These are phyloP conservation scores for Penicillium sp. DNA, from an alignment of 2,329 filamentous ascomycete genomes.

Conservation along the genomic window DNA sequence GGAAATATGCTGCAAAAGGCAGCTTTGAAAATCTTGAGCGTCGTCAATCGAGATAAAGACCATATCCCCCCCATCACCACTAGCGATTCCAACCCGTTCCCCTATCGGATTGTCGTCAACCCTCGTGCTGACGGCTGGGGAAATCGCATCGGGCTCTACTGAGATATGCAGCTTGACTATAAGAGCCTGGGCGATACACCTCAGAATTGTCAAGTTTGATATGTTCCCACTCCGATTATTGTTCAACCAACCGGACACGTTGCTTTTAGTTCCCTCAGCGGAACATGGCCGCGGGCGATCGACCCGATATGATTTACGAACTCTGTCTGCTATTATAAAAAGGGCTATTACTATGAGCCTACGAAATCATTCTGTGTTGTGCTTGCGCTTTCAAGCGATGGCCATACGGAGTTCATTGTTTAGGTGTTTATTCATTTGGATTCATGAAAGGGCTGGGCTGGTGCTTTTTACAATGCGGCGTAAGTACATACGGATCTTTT, in stretches of 20 bases:
- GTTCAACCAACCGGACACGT: conserved; percentile 5
- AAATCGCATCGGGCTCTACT: conserved; percentile 74
- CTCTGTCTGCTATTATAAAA: background rate
- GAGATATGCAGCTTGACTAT: conserved; percentile 14
- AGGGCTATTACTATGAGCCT: background rate
- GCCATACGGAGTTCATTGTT: background rate
- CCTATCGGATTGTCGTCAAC: conserved; percentile 88
- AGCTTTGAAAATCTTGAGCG: conserved; percentile 83
- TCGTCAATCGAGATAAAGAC: conserved; percentile 84
- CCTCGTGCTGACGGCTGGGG: conserved; percentile 78
- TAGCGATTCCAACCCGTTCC: conserved; percentile 87
- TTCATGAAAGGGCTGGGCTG: background rate
- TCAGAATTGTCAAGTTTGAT: background rate
- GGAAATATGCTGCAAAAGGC: conserved; percentile 83
- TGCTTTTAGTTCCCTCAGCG: background rate
- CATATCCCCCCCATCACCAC: conserved; percentile 97
- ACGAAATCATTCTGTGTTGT: background rate
- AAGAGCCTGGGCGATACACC: background rate
- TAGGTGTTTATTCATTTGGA: background rate
- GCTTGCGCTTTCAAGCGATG: background rate
- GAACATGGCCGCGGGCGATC: background rate
- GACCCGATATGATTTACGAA: conserved; percentile 4
- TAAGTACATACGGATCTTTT: background rate
- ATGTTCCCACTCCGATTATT: background rate
- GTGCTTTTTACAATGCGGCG: background rate